Evolutionary conservation across 2,329 filamentous ascomycete genomes (phyloP).

Genomic region (Exophiala lecanii-corni): DNA sequence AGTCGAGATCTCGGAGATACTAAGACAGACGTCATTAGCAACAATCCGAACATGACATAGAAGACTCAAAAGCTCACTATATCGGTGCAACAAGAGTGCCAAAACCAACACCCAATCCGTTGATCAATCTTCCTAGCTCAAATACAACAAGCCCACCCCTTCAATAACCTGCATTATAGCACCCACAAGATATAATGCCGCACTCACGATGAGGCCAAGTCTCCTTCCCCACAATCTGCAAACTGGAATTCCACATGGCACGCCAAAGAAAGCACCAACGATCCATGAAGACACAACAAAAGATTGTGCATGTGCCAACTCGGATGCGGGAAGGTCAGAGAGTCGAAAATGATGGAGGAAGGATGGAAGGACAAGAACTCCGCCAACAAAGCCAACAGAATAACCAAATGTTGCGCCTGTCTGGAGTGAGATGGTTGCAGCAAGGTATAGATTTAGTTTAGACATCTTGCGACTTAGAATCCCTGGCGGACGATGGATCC

Average conservation of each 20-base stretch:
- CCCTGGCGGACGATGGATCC: no score
- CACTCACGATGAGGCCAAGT: conserved; percentile 13
- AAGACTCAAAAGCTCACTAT: conserved; percentile 7
- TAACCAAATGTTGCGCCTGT: conserved; percentile 26
- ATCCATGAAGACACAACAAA: conserved; percentile 17
- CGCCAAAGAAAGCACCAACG: conserved; percentile 14
- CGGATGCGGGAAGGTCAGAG: conserved; percentile 13
- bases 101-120: conserved; percentile 17
- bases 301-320: conserved; percentile 13
- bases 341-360: conserved; percentile 26
- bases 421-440: conserved; percentile 21
- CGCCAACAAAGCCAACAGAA: conserved; percentile 28
- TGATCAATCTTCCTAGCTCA: conserved; percentile 14
- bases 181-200: conserved; percentile 15
- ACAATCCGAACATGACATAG: background rate
- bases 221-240: conserved; percentile 12
- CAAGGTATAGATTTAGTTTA: conserved; percentile 21
- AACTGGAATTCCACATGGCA: conserved; percentile 11
- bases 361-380: conserved; percentile 26
- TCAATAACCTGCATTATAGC: conserved; percentile 10
- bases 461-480: conserved; percentile 8
- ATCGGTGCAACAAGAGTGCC: conserved; percentile 17
- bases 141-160: conserved; percentile 4
- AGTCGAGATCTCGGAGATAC: conserved; percentile 15
- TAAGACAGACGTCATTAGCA: background rate